Evolutionary conservation across 2,329 filamentous ascomycete genomes (phyloP).

Genomic region (Colletotrichum falcatum): DNA sequence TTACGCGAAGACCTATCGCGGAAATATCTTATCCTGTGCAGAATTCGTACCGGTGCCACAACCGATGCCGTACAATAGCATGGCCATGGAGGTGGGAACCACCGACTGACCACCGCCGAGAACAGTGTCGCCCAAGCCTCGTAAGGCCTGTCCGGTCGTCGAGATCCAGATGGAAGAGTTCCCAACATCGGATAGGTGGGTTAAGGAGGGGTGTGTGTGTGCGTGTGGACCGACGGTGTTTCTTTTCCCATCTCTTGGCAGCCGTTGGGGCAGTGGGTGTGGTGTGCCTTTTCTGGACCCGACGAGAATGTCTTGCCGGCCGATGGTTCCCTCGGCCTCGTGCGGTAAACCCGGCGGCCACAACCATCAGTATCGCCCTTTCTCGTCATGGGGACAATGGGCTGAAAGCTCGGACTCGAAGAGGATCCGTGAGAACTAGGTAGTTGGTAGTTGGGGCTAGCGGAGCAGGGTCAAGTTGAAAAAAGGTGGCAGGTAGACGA

Average conservation of each 20-base stretch:
- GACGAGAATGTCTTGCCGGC: conserved; percentile 28
- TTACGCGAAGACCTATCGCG: background rate
- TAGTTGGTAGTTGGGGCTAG: conserved; percentile 21
- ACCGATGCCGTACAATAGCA: conserved; percentile 4
- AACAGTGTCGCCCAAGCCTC: background rate
- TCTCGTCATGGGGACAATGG: conserved; percentile 8
- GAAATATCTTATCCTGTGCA: conserved; percentile 2
- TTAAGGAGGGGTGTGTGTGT: background rate
- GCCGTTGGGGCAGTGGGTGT: conserved; percentile 32
- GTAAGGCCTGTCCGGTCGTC: background rate
- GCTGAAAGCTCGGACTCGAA: conserved; percentile 32
- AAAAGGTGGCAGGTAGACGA: conserved; percentile 27
- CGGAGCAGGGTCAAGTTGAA: conserved; percentile 20
- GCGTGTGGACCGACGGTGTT: conserved; percentile 17
- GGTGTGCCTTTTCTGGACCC: conserved; percentile 16
- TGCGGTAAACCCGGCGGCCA: conserved; percentile 4
- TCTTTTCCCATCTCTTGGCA: conserved; percentile 37
- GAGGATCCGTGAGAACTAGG: conserved; percentile 29
- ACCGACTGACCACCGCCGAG: background rate
- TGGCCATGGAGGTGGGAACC: background rate
- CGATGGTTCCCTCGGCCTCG: conserved; percentile 13
- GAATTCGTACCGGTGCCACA: conserved; percentile 1
- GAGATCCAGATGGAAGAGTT: conserved; percentile 1
- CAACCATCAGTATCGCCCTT: conserved; percentile 3
- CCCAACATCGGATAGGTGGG: conserved; percentile 5